phyloP scores from a whole-genome alignment of 148 eudicot genomes.

The Limonium bicolor region DNA sequence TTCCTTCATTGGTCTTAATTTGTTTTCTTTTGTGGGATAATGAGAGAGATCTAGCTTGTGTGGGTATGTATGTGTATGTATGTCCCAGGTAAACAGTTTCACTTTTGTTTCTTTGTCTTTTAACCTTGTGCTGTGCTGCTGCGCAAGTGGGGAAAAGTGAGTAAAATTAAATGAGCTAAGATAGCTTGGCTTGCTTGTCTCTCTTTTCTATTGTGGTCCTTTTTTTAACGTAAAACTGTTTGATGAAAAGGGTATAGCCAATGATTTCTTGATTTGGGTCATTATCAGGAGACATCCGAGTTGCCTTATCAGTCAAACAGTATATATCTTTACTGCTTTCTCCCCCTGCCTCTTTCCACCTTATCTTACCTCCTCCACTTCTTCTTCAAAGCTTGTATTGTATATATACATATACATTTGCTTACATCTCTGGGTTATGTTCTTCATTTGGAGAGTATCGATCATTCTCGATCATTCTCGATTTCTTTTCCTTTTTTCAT shows the following conservation, averaged over 20 bases:
- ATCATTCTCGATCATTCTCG: no score
- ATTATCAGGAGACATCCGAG: conserved; percentile 26
- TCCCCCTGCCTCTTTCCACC: conserved; percentile 8
- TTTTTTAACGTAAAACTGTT: conserved; percentile 14
- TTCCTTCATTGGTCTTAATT: conserved; percentile 2
- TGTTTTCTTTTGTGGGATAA: not conserved
- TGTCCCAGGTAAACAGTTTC: not conserved
- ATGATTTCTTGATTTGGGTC: conserved; percentile 47
- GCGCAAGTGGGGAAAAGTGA: no score
- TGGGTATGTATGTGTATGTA: no score
- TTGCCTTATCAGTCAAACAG: not conserved
- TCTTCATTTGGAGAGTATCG: conserved; percentile 7
- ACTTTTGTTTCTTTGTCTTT: not conserved
- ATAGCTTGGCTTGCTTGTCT: not conserved
- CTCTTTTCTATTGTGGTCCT: conserved; percentile 10
- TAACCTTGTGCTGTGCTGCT: not conserved
- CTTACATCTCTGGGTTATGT: conserved; percentile 15
- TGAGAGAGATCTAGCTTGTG: not conserved
- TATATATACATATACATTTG: no score
- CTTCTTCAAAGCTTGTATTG: no score
- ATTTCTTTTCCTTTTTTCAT: no score
- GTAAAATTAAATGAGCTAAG: not conserved
- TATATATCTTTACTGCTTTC: not conserved
- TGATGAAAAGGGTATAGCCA: conserved; percentile 30
- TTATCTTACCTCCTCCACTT: no score